Percentiles rank a stretch among this genome's conserved stretches.
Conservation (phyloP, 139 green algal genomes). For the Ostreobium quekettii region DNA sequence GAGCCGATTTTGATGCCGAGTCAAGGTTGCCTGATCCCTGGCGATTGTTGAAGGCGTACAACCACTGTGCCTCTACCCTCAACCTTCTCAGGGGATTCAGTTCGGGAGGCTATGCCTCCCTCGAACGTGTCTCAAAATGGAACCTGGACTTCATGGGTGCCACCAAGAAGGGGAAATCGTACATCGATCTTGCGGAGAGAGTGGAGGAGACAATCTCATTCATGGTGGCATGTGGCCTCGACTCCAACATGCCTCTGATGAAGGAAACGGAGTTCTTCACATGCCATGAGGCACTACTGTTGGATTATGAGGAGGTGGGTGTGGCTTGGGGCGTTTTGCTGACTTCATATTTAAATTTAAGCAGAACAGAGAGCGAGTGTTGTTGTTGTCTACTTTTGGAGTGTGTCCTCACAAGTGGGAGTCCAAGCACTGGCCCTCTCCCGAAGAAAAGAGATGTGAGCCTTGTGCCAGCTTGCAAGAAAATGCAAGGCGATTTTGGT, state of each 20-base stretch:
- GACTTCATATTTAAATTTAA: too few relatives aligned
- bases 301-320: conserved; percentile 87
- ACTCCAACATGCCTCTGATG: conserved; percentile 64
- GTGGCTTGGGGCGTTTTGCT: too few relatives aligned
- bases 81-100: conserved; percentile 96
- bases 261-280: conserved; percentile 94
- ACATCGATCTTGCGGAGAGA: conserved; percentile 78
- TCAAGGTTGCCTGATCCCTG: conserved; percentile 80
- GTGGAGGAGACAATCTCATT: conserved; percentile 94
- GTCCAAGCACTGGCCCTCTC: too few relatives aligned
- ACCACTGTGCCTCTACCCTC: conserved; percentile 92
- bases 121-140: conserved; percentile 87
- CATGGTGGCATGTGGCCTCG: conserved; percentile 84
- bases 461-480: too few relatives aligned
- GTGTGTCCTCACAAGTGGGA: too few relatives aligned
- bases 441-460: too few relatives aligned
- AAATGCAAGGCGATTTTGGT: too few relatives aligned
- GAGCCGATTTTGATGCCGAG: conserved; percentile 75
- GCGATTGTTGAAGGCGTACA: conserved; percentile 73
- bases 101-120: conserved; percentile 87
- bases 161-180: conserved; percentile 69
- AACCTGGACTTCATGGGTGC: conserved; percentile 98
- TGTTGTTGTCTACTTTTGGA: too few relatives aligned
- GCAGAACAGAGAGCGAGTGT: too few relatives aligned
- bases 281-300: conserved; percentile 80